Base-by-base conservation (phyloP, 768 basidiomycete genomes). In the Naganishia kalamii region DNA sequence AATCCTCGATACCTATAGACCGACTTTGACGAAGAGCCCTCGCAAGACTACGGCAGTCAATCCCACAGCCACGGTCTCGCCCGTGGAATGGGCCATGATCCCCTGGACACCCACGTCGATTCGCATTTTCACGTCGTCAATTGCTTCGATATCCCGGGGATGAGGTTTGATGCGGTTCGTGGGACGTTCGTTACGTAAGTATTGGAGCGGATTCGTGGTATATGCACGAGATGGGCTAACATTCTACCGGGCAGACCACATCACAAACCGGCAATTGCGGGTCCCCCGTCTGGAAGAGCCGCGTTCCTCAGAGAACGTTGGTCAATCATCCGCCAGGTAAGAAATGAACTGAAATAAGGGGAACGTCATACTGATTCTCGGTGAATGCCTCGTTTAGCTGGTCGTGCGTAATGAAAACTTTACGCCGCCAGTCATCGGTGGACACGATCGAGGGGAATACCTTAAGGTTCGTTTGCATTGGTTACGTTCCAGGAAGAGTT, bases 371-470 rank as follows among this genome's bases (percentile, higher is more conserved):
- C 13, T 17, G 44, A 12, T 15, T n/a, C 23, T 4, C 29, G 10
- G 23, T 43, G 60, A 46, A 32, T 7, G 2, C 30, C 4, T 40
- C 33, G 1, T 30, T 10, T 59, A 78, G 77, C 88, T 90, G 72
- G 85, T 98, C 30, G 80, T 97, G 41, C 83, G 96, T 43, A 98
- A 97, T 73, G 96, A 99, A 75, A 92, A 98, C 77, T 99, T 99
- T 79, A 91, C 91, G 1, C 93, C 96, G 2, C 94, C 94, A 6
- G 92, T 92, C 0, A 79, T 98, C 41, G 89, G 92, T 44, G 92
- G 91, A 17, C 85, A 86, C 60, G 90, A 98, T 78, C 81, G 92
- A 65, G 87, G 88, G 67, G 85, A 86, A 63, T 86, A 96, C 63
- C 87, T 98, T 49, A 96, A 94, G 68, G 91, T 90, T 73, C 70